Evolutionary conservation across 1,284 basidiomycete species (phyloP), one percentile per base, ranked within the genome.

Genomic region (Marasmius tenuissimus): DNA sequence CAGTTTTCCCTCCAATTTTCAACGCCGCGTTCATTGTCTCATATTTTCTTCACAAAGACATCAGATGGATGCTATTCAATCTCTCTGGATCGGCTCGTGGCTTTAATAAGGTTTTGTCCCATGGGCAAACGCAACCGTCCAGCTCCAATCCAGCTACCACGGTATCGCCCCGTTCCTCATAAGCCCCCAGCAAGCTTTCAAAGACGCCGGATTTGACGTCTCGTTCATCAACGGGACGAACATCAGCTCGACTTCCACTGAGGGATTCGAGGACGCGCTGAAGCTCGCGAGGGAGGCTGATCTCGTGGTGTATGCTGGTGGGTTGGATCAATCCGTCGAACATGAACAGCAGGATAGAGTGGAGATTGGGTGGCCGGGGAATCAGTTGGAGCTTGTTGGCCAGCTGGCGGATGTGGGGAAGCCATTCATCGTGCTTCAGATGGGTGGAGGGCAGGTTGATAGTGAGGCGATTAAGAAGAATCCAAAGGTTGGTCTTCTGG

Each of bases 201-300:
- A 76, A 45, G 69, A 76, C 33, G 77, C 81, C 34, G 82, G 83
- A 4, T 85, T 79, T 68, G 70, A 75, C 0, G 79, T 78, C 22
- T 77, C 76, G 6, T 81, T 78, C 62, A 73, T 71, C 1, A 45
- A 67, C 8, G 84, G 84, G n/a, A 83, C 83, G 0, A 69, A 66
- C 11, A 77, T 81, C 45, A 75, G 72, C 20, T 70, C 73, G 4
- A 77, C 72, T 18, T 70, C 73, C 42, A 81, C 76, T 3, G 69
- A 70, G 45, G 80, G 79, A 0, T 85, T 85, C 66, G 75, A 77
- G 33, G 90, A 86, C 1, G 91, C 91, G 3, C 69, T 84, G 22
- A 75, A 85, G 6, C 91, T 91, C 8, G 85, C 86, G 10, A 75
- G 80, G 35, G 85, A 88, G 63, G 87, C 82, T 33, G 82, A 85